phyloP scores from a whole-genome alignment of 208 protist species.

The Zelonia costaricensis region DNA sequence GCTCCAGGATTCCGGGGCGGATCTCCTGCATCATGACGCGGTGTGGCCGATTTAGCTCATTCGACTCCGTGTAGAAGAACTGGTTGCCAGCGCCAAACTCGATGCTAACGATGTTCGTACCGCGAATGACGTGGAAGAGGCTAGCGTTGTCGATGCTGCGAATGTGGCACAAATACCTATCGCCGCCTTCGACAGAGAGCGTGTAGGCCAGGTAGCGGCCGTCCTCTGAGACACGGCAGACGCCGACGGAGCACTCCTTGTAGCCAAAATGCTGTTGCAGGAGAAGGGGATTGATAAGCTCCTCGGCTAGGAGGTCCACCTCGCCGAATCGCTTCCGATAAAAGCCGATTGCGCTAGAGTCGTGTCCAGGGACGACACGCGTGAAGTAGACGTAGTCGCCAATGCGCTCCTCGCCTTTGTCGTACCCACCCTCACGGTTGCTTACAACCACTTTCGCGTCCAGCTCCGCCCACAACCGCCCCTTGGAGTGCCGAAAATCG shows the following conservation, averaged over 20 bases:
- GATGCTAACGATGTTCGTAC: slow-evolving; percentile 91
- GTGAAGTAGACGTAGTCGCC: slow-evolving; percentile 92
- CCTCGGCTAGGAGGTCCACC: slow-evolving; percentile 83
- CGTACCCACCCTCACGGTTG: slow-evolving; percentile 85
- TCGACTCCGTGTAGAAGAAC: slow-evolving; percentile 92
- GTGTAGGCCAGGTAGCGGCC: slow-evolving; percentile 90
- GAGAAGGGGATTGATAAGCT: slow-evolving; percentile 87
- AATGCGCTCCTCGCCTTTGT: slow-evolving; percentile 91
- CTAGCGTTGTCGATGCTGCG: slow-evolving; percentile 89
- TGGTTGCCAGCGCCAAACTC: slow-evolving; percentile 86
- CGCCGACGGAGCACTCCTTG: slow-evolving; percentile 79
- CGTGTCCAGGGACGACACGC: slow-evolving; percentile 67
- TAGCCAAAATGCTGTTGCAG: slow-evolving; percentile 92
- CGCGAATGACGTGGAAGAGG: slow-evolving; percentile 89
- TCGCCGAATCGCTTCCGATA: slow-evolving; percentile 89
- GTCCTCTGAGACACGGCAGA: slow-evolving; percentile 90
- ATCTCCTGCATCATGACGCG: slow-evolving; percentile 90
- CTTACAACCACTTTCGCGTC: slow-evolving; percentile 87
- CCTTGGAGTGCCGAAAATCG: slow-evolving; percentile 87
- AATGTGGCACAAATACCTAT: slow-evolving; percentile 91
- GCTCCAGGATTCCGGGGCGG: slow-evolving; percentile 80
- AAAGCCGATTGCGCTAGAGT: slow-evolving; percentile 81
- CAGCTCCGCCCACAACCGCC: slow-evolving; percentile 81
- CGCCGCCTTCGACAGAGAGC: slow-evolving; percentile 85
- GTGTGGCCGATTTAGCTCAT: slow-evolving; percentile 86